These are phyloP conservation scores for Allium fistulosum DNA, from an alignment of 106 monocot species.

Conservation along the genomic window DNA sequence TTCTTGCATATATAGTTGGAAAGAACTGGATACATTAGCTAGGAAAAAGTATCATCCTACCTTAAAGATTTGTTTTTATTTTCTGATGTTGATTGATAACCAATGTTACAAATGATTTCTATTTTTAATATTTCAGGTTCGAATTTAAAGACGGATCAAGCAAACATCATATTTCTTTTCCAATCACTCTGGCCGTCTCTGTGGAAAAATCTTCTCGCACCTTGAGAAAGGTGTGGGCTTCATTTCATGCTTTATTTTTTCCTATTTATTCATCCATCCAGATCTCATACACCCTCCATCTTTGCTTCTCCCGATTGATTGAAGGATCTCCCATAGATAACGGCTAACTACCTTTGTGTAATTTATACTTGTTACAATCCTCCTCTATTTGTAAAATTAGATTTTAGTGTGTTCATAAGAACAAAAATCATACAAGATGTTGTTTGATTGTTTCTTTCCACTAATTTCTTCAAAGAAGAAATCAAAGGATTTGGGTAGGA, in stretches of 20 bases:
- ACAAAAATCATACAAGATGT: constrained; percentile 24
- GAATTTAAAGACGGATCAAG: constrained; percentile 27
- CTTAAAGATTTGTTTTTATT: not conserved
- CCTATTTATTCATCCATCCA: constrained; percentile 18
- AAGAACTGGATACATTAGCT: not conserved
- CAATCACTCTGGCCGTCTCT: constrained; percentile 75
- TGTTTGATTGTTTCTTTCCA: constrained; percentile 34
- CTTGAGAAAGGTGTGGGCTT: constrained; percentile 87
- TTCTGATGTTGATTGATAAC: constrained; percentile 4
- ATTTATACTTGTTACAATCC: not conserved
- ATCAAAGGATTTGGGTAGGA: constrained; percentile 31
- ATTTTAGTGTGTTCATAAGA: not conserved
- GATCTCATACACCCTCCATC: constrained; percentile 28
- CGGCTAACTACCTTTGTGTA: constrained; percentile 30
- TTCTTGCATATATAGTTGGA: not conserved
- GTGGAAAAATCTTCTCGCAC: constrained; percentile 46
- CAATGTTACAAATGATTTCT: not conserved
- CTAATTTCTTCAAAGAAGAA: constrained; percentile 55
- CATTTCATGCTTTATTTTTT: constrained; percentile 18
- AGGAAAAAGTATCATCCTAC: not conserved
- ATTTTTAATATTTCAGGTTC: constrained; percentile 13
- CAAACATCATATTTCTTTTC: constrained; percentile 18
- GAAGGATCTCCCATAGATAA: constrained; percentile 66
- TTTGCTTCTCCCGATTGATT: constrained; percentile 23
- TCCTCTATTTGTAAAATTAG: constrained; percentile 3